phyloP scores from a whole-genome alignment of 2,329 filamentous ascomycete genomes.

The Orbilia ellipsospora region DNA sequence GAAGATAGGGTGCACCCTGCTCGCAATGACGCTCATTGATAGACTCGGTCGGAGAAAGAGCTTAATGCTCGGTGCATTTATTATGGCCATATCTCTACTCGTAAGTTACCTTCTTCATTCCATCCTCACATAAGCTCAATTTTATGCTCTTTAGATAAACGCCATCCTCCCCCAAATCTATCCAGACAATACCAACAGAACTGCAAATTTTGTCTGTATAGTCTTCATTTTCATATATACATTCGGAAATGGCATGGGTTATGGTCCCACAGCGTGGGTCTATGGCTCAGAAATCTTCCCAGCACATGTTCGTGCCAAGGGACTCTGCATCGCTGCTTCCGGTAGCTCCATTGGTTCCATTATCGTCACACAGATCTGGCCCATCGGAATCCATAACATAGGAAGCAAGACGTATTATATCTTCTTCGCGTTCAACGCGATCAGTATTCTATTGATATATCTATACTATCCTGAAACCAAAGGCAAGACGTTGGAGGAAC shows the following conservation, averaged over 20 bases:
- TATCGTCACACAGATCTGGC: conserved; percentile 54
- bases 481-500: conserved; percentile 52
- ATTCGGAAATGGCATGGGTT: conserved; percentile 48
- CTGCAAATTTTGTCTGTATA: conserved; percentile 60
- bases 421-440: conserved; percentile 51
- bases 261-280: conserved; percentile 52
- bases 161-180: conserved; percentile 68
- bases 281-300: conserved; percentile 55
- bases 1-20: conserved; percentile 69
- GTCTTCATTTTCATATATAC: conserved; percentile 55
- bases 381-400: conserved; percentile 50
- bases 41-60: conserved; percentile 67
- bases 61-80: conserved; percentile 65
- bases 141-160: conserved; percentile 65
- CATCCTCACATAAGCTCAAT: neutral
- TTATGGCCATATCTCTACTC: conserved; percentile 69
- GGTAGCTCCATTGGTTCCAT: conserved; percentile 55
- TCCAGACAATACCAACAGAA: conserved; percentile 66
- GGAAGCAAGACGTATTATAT: conserved; percentile 55
- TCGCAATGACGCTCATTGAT: conserved; percentile 71
- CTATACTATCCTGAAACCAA: conserved; percentile 54
- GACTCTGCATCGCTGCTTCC: conserved; percentile 44
- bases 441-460: conserved; percentile 41
- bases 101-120: conserved; percentile 62
- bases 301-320: conserved; percentile 51